Conservation (phyloP, 345 rosid genomes). For the Lepidium didymum region DNA sequence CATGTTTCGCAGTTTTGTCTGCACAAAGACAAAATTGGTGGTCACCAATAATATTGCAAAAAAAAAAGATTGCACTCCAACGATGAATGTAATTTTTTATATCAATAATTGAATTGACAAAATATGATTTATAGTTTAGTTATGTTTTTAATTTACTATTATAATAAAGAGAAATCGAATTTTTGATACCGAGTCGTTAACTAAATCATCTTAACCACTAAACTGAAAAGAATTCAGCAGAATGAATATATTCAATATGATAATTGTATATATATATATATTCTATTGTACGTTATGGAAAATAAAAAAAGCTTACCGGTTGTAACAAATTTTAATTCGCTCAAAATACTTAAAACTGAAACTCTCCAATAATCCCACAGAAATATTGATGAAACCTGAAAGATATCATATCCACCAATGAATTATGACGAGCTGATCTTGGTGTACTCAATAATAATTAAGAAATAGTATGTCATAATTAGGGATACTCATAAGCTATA, state of each 20-base stretch:
- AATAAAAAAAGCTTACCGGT: background rate
- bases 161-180: too few relatives aligned
- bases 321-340: background rate
- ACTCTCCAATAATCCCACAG: background rate
- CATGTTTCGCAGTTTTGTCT: background rate
- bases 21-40: background rate
- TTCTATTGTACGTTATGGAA: too few relatives aligned
- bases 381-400: slow-evolving; percentile 12
- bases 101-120: too few relatives aligned
- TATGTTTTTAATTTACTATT: too few relatives aligned
- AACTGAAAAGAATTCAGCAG: too few relatives aligned
- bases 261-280: too few relatives aligned
- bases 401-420: slow-evolving; percentile 15
- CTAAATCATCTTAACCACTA: too few relatives aligned
- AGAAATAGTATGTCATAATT: slow-evolving; percentile 9
- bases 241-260: too few relatives aligned
- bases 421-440: slow-evolving; percentile 21
- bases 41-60: background rate
- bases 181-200: too few relatives aligned
- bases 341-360: background rate
- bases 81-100: too few relatives aligned
- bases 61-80: background rate
- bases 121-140: too few relatives aligned
- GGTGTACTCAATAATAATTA: slow-evolving; percentile 14
- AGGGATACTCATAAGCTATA: slow-evolving; percentile 20